phyloP scores from a whole-genome alignment of 139 green algal species.

The Pycnococcus provasolii region DNA sequence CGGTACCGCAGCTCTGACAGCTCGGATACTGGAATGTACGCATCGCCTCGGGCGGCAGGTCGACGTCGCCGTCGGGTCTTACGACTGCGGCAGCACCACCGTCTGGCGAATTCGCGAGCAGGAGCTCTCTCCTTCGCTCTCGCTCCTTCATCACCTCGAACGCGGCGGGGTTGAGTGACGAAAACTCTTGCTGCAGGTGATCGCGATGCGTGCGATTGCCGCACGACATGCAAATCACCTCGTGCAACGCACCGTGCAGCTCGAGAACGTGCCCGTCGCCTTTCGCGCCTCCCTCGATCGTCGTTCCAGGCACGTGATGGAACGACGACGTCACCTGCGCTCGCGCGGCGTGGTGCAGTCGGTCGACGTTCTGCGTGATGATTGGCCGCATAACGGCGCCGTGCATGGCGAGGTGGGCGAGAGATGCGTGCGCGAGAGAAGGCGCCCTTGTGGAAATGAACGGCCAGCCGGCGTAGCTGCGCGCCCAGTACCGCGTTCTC shows the following conservation, averaged over 20 bases:
- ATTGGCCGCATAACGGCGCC: conserved; percentile 25
- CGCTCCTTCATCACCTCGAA: too few relatives aligned
- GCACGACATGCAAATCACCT: conserved; percentile 45
- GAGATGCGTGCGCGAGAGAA: background rate
- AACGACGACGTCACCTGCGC: conserved; percentile 1
- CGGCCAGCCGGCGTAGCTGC: conserved; percentile 71
- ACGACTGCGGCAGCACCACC: background rate
- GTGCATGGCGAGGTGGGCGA: background rate
- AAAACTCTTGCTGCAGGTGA: background rate
- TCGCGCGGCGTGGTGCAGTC: conserved; percentile 53
- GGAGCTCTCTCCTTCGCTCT: too few relatives aligned
- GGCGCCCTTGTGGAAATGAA: conserved; percentile 36
- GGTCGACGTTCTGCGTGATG: conserved; percentile 94
- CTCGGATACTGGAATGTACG: conserved; percentile 49
- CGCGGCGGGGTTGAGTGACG: too few relatives aligned
- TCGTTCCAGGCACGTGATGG: background rate
- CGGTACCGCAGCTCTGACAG: conserved; percentile 50
- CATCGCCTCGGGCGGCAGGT: conserved; percentile 4
- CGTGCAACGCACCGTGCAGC: conserved; percentile 85
- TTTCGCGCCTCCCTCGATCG: background rate
- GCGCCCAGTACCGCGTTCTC: conserved; percentile 69
- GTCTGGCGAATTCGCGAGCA: background rate
- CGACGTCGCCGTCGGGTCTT: conserved; percentile 10
- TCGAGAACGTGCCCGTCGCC: conserved; percentile 52
- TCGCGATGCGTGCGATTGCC: background rate